phyloP scores from a whole-genome alignment of 495 filamentous ascomycete species.

The Annulohypoxylon bovei region DNA sequence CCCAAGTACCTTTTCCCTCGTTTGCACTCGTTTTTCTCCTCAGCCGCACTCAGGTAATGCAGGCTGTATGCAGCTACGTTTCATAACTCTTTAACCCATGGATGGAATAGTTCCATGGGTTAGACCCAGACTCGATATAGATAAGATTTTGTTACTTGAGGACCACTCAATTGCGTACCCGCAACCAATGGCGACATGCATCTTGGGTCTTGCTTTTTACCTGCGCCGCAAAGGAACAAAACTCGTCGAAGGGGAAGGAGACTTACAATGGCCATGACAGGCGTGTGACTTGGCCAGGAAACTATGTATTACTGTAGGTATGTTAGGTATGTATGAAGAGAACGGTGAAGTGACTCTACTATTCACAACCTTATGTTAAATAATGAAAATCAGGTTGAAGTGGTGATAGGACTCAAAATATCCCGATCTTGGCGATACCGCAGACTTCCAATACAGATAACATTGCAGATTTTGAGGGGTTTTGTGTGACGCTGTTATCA shows the following conservation, averaged over 20 bases:
- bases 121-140: not conserved
- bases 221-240: not conserved
- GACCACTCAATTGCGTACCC: not conserved
- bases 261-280: not conserved
- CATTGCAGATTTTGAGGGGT: not conserved
- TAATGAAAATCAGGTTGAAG: not conserved
- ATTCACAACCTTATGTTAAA: too few relatives aligned
- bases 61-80: constrained; percentile 2
- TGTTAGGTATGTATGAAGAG: too few relatives aligned
- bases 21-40: not conserved
- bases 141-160: constrained; percentile 1
- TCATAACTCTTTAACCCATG: constrained; percentile 5
- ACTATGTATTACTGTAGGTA: too few relatives aligned
- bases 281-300: not conserved
- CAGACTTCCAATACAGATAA: not conserved
- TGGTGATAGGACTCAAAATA: not conserved
- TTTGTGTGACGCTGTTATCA: constrained; percentile 11
- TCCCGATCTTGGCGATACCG: not conserved
- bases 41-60: constrained; percentile 10
- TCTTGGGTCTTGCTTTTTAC: not conserved
- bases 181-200: not conserved
- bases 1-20: not conserved
- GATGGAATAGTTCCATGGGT: not conserved
- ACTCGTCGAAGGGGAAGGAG: not conserved
- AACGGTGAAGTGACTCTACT: not conserved